phyloP scores from a whole-genome alignment of 2,329 filamentous ascomycete species.

The Paecilomyces sp. region DNA sequence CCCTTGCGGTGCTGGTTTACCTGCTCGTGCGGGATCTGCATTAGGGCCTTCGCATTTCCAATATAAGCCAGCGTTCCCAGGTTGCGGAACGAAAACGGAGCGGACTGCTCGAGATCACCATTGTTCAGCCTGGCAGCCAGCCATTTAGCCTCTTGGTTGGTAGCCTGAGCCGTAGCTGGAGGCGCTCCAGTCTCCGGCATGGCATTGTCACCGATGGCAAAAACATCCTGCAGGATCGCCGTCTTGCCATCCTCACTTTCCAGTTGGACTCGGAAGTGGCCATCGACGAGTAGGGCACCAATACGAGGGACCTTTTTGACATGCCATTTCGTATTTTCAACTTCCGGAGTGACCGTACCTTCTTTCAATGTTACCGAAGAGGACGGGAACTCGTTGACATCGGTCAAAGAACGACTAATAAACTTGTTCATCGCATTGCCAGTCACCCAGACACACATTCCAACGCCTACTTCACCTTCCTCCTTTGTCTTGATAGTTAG shows the following conservation, averaged over 20 bases:
- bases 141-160: constrained; percentile 53
- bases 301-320: constrained; percentile 42
- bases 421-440: constrained; percentile 31
- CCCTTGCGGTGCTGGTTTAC: constrained; percentile 9
- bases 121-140: constrained; percentile 49
- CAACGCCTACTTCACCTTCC: constrained; percentile 48
- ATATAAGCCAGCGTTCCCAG: constrained; percentile 55
- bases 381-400: constrained; percentile 25
- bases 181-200: constrained; percentile 44
- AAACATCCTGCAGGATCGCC: constrained; percentile 47
- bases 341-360: constrained; percentile 7
- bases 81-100: constrained; percentile 49
- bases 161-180: constrained; percentile 54
- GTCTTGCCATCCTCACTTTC: constrained; percentile 26
- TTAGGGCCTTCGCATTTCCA: constrained; percentile 49
- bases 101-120: constrained; percentile 25
- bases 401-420: constrained; percentile 17
- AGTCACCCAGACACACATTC: constrained; percentile 39
- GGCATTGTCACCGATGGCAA: constrained; percentile 51
- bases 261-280: constrained; percentile 49
- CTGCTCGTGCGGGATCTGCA: constrained; percentile 40
- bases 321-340: constrained; percentile 33
- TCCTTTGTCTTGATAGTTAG: constrained; percentile 48
- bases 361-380: constrained; percentile 20
- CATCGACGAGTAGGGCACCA: constrained; percentile 49